These are phyloP conservation scores for Echinosophora koreensis DNA, from an alignment of 306 rosid genomes.

Conservation along the genomic window DNA sequence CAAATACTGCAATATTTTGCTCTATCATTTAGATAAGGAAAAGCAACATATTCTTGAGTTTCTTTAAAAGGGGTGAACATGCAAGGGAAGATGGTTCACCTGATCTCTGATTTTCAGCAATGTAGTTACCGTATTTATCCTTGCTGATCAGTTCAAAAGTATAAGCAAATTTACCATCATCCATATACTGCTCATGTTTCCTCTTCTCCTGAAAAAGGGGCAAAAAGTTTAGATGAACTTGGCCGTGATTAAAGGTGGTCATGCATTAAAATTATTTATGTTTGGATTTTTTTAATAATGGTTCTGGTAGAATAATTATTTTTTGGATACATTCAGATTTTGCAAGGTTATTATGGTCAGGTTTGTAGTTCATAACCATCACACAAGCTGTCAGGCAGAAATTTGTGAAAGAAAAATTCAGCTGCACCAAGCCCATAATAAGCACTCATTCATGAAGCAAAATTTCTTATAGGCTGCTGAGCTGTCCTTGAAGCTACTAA, in stretches of 20 bases:
- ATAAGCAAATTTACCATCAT: not conserved
- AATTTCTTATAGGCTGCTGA: no score
- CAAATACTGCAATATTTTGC: slow-evolving; percentile 3
- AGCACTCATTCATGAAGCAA: no score
- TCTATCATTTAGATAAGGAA: slow-evolving; percentile 27
- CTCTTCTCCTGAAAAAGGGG: slow-evolving; percentile 38
- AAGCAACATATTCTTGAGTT: slow-evolving; percentile 1
- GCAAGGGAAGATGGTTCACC: slow-evolving; percentile 16
- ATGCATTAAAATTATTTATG: not conserved
- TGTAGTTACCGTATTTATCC: slow-evolving; percentile 13
- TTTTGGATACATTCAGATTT: no score
- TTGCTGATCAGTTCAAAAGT: slow-evolving; percentile 12
- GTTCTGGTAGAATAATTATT: no score
- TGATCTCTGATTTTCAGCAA: slow-evolving; percentile 1
- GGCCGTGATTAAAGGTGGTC: not conserved
- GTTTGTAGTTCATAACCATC: no score
- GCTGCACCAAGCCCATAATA: no score
- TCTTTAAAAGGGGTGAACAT: not conserved
- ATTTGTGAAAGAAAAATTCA: no score
- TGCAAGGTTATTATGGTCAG: no score
- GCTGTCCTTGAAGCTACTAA: no score
- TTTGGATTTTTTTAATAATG: no score
- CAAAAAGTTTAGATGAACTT: not conserved
- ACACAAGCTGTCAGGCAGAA: no score
- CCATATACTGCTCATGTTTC: slow-evolving; percentile 27